Evolutionary conservation across 305 asterid species (phyloP), one percentile per base, ranked within the genome.

Genomic region (Stenogyne calaminthoides): DNA sequence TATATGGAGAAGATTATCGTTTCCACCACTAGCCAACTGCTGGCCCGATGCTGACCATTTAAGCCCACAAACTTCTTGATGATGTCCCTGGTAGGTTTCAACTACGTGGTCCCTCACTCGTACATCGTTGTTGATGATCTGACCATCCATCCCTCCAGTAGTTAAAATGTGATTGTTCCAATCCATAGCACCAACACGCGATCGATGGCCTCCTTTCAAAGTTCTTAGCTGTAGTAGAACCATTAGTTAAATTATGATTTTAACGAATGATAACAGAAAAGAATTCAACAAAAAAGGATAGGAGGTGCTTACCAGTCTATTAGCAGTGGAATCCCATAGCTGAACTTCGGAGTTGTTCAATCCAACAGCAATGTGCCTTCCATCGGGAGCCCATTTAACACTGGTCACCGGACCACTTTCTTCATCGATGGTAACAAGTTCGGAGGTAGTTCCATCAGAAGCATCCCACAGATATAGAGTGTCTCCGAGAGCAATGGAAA

Each of bases 391-490:
- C 52, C 52, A 81, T 73, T 77, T 84, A 49, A 84, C 78, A 78
- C 85, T 52, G 78, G 93, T 88, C 25, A 88, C 85, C 0, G 91
- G 91, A 36, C 96, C 96, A 79, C 75, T 72, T 69, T 88, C 93
- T 32, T 88, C 93, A 73, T 88, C 94, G 34, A 88, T 27, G 0
- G 89, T 86, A 70, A 86, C 81, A 12, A 88, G 88, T 71, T 90
- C 94, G 1, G 96, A 84, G 63, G 94, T 85, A 15, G 80, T 67
- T 22, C 94, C 92, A 25, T 78, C 79, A 20, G 90, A 65, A 25
- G 92, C 96, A 80, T 90, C 96, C 92, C 96, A 90, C 78, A 88
- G 64, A 58, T 90, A 90, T 1, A 90, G 88, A 0, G 93, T 88
- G 76, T 71, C 71, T 54, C 93, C 93, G 47, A 91, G 91, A 51